Evolutionary conservation across 2,329 filamentous ascomycete species (phyloP).

Genomic region (Cladophialophora psammophila): DNA sequence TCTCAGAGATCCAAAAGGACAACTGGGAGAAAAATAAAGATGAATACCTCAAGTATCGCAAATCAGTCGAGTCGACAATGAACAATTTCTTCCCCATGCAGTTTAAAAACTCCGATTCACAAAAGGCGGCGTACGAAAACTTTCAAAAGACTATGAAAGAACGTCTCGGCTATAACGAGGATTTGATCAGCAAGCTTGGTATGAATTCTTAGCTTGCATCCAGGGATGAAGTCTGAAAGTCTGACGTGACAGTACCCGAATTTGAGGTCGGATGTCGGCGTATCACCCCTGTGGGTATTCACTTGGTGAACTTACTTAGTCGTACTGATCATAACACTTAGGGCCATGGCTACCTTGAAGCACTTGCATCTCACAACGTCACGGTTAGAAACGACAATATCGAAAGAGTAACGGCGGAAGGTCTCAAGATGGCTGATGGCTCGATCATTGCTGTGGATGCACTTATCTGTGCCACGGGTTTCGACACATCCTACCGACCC

Average conservation of each 20-base stretch:
- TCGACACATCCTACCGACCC: constrained; percentile 46
- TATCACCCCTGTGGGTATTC: too few species aligned
- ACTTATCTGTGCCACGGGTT: too few species aligned
- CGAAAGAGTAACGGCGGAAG: constrained; percentile 2
- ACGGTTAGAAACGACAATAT: constrained; percentile 18
- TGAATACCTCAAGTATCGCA: constrained; percentile 52
- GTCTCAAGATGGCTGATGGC: constrained; percentile 40
- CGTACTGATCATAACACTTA: too few species aligned
- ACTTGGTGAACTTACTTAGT: too few species aligned
- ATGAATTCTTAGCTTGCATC: too few species aligned
- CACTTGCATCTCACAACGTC: constrained; percentile 36
- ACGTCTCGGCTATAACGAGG: too few species aligned
- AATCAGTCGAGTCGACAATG: constrained; percentile 53
- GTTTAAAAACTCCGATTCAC: constrained; percentile 51
- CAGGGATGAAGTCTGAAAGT: too few species aligned
- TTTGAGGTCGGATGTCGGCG: too few species aligned
- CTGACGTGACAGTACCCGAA: too few species aligned
- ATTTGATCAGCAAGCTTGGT: too few species aligned
- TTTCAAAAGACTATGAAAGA: constrained; percentile 54
- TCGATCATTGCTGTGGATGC: constrained; percentile 43
- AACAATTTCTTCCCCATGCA: constrained; percentile 55
- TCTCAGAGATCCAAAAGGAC: constrained; percentile 35
- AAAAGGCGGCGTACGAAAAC: constrained; percentile 48
- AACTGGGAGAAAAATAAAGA: constrained; percentile 51
- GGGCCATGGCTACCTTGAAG: constrained; percentile 50